Base-by-base conservation (phyloP, 345 rosid genomes). In the Eucalyptus virginea region DNA sequence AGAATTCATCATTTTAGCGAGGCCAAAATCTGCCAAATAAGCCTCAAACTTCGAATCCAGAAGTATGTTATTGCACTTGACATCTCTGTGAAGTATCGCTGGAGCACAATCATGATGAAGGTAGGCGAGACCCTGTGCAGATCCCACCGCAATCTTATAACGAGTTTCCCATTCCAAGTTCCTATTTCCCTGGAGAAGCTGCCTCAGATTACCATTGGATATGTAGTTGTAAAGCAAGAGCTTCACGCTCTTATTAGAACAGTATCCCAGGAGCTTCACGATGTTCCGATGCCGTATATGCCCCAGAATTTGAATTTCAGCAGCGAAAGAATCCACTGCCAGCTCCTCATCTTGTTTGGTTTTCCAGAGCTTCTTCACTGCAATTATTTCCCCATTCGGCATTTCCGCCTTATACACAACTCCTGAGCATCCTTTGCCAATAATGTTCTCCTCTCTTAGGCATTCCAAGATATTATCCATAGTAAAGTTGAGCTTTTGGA, bases 381-480 rank as follows among this genome's bases (percentile, higher is more conserved):
- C 99, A 62, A 98, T 91, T 89, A 91, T 56, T 85, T 96, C 98
- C 56, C 98, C 98, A 48, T 92, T 94, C 2, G 98, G 96, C 95
- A 95, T 94, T 81, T 97, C 99, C 2, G 97, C 98, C 93, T 91
- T 97, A 92, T 96, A 97, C 28, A 98, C 99, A 30, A 96, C 88
- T 23, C 99, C 99, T 1, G 99, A 98, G 89, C 98, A 97, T 18
- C 99, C 99, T 94, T 98, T 96, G 23, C 99, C 99, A 49, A 98
- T 95, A 88, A 95, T 94, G 91, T 98, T 98, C 87, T 98, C 99
- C 56, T 96, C 98, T 87, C 93, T 91, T 72, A 98, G 92, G 92
- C 96, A 95, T 34, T 94, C 94, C 60, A 98, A 91, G 87, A 98
- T 95, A 94, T 94, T 97, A 88, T 96, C 96, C 48, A 96, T 93